These are phyloP conservation scores for Penicillium ucsense DNA, from an alignment of 495 filamentous ascomycete species.

Conservation along the genomic window DNA sequence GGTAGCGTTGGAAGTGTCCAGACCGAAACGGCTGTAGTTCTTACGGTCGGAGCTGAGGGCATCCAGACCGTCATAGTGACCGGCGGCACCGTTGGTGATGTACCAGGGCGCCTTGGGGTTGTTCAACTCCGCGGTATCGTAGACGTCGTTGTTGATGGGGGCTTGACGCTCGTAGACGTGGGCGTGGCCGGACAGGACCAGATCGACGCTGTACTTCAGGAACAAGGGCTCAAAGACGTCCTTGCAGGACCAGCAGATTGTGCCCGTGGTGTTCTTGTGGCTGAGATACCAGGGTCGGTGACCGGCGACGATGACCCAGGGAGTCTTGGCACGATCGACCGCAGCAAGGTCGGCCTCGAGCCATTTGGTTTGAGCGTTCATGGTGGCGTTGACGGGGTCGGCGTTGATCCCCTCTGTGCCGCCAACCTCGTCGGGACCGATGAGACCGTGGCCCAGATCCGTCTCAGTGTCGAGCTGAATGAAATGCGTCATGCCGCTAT, in stretches of 20 bases:
- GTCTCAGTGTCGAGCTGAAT: constrained; percentile 41
- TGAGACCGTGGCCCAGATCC: constrained; percentile 9
- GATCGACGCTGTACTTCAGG: constrained; percentile 2
- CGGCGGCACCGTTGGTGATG: constrained; percentile 5
- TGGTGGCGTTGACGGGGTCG: neutral
- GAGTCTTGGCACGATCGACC: constrained; percentile 2
- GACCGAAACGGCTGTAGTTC: neutral
- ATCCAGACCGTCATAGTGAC: constrained; percentile 7
- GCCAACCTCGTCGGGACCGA: constrained; percentile 1
- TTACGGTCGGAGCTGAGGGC: neutral
- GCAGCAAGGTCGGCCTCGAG: constrained; percentile 1
- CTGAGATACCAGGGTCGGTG: constrained; percentile 8
- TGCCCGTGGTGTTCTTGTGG: neutral
- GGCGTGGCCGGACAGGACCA: constrained; percentile 3
- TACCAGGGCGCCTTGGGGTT: constrained; percentile 6
- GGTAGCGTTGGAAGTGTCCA: neutral
- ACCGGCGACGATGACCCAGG: constrained; percentile 6
- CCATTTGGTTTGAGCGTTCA: constrained; percentile 3
- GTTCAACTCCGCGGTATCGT: constrained; percentile 3
- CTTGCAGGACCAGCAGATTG: constrained; percentile 1
- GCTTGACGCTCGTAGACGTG: constrained; percentile 6
- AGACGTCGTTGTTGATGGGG: constrained; percentile 1
- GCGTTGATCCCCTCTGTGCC: constrained; percentile 1
- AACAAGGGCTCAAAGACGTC: constrained; percentile 6
- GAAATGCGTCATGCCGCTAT: constrained; percentile 45